Percentiles rank a stretch among this genome's conserved stretches.
Evolutionary conservation across 2,329 filamentous ascomycete species (phyloP).

Genomic region (Diplodia corticola): DNA sequence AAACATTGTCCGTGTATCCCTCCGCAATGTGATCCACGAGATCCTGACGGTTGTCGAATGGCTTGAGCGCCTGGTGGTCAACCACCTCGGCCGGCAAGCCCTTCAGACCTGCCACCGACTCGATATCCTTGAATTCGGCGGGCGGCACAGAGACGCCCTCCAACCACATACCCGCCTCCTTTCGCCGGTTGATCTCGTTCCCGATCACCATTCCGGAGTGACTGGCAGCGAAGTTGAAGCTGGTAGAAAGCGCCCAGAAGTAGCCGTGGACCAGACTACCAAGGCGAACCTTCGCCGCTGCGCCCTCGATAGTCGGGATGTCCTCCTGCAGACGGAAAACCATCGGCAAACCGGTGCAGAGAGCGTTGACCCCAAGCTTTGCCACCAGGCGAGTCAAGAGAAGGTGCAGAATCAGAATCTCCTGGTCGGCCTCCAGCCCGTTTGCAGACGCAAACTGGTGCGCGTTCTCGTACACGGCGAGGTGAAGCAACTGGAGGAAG

Average conservation of each 20-base stretch:
- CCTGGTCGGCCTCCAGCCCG: slow-evolving; percentile 48
- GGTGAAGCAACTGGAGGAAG: slow-evolving; percentile 79
- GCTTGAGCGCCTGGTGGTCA: slow-evolving; percentile 53
- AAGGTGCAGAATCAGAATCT: slow-evolving; percentile 74
- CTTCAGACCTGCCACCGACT: not conserved
- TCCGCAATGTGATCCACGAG: slow-evolving; percentile 74
- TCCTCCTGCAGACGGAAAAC: slow-evolving; percentile 85
- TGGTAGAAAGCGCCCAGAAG: slow-evolving; percentile 75
- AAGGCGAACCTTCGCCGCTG: slow-evolving; percentile 72
- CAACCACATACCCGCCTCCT: slow-evolving; percentile 76
- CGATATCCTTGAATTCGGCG: slow-evolving; percentile 61
- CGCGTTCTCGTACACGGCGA: slow-evolving; percentile 86
- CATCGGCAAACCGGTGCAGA: slow-evolving; percentile 80
- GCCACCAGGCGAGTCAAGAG: slow-evolving; percentile 73
- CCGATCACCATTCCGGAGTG: slow-evolving; percentile 69
- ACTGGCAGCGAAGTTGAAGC: slow-evolving; percentile 73
- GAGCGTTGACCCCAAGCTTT: slow-evolving; percentile 79
- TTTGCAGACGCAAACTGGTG: slow-evolving; percentile 63
- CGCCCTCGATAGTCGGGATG: slow-evolving; percentile 62
- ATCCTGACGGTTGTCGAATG: slow-evolving; percentile 71
- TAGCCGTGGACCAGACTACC: slow-evolving; percentile 88
- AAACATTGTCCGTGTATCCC: slow-evolving; percentile 64
- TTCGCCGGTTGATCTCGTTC: slow-evolving; percentile 73
- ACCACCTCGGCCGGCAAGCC: slow-evolving; percentile 37
- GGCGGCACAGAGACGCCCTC: slow-evolving; percentile 72